Percentiles rank a stretch among this genome's conserved stretches.
Evolutionary conservation across 2,329 filamentous ascomycete species (phyloP).

Genomic region (Calonectria naviculata): DNA sequence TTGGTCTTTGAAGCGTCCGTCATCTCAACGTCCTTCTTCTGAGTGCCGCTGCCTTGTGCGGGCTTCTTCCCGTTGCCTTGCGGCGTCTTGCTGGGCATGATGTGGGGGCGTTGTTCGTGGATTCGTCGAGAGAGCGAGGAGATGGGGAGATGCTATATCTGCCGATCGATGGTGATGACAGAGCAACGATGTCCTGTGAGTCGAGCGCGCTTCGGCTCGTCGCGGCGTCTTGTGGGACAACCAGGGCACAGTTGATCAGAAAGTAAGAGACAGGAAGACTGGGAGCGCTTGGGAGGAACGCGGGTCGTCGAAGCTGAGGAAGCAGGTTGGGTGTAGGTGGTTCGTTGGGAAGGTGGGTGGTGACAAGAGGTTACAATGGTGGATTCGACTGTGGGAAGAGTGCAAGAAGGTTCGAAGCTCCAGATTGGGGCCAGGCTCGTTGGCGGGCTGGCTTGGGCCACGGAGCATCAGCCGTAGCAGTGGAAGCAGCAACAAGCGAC

Average conservation of each 20-base stretch:
- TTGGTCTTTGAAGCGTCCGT: constrained; percentile 75
- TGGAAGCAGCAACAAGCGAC: constrained; percentile 9
- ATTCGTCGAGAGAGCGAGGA: constrained; percentile 13
- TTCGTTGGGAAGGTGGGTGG: constrained; percentile 10
- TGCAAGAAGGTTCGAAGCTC: constrained; percentile 48
- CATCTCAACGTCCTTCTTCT: constrained; percentile 74
- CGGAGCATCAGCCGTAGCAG: constrained; percentile 26
- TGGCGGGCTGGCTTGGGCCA: constrained; percentile 29
- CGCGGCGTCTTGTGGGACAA: constrained; percentile 30
- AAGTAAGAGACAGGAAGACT: not conserved
- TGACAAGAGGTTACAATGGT: constrained; percentile 27
- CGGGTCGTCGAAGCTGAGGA: constrained; percentile 16
- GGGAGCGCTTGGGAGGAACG: not conserved
- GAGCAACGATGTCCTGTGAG: constrained; percentile 29
- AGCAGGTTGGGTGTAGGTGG: constrained; percentile 2
- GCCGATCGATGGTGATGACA: constrained; percentile 31
- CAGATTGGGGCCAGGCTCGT: constrained; percentile 36
- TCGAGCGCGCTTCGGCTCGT: constrained; percentile 42
- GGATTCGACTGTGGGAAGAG: constrained; percentile 36
- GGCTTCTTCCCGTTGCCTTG: constrained; percentile 78
- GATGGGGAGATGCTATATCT: constrained; percentile 19
- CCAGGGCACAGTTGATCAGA: constrained; percentile 7
- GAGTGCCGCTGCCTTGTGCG: constrained; percentile 72
- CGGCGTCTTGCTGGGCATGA: constrained; percentile 80
- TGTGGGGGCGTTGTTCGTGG: constrained; percentile 30